phyloP scores from a whole-genome alignment of 2,329 filamentous ascomycete species.

The Venturia asperata region DNA sequence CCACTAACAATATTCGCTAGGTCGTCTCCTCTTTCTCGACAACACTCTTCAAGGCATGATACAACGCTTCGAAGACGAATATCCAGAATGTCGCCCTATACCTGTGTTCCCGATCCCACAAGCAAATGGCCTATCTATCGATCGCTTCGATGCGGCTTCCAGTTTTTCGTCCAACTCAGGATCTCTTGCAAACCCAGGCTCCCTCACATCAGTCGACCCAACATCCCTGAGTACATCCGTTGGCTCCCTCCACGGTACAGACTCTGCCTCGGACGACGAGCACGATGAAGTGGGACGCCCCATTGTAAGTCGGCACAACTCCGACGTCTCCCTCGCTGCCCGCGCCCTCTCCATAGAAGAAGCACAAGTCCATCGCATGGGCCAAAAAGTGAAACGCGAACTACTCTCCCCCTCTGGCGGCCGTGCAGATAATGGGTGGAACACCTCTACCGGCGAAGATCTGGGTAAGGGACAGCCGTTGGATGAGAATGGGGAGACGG shows the following conservation, averaged over 20 bases:
- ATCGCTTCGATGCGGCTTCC: constrained; percentile 12
- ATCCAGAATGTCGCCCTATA: constrained; percentile 69
- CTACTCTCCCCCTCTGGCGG: constrained; percentile 42
- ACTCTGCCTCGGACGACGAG: constrained; percentile 26
- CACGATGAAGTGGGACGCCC: background rate
- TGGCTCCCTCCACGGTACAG: constrained; percentile 23
- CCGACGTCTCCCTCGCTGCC: constrained; percentile 60
- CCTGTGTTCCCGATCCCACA: constrained; percentile 23
- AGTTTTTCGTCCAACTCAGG: background rate
- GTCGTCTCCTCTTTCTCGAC: constrained; percentile 77
- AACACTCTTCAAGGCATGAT: constrained; percentile 86
- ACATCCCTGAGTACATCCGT: constrained; percentile 13
- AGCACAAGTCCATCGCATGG: constrained; percentile 61
- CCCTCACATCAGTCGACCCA: constrained; percentile 1
- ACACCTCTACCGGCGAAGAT: constrained; percentile 24
- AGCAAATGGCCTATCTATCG: background rate
- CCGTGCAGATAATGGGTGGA: constrained; percentile 19
- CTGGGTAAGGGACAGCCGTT: constrained; percentile 31
- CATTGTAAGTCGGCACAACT: constrained; percentile 48
- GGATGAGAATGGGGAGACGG: constrained; percentile 33
- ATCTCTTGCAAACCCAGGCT: background rate
- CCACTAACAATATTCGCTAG: constrained; percentile 35
- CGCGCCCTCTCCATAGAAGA: constrained; percentile 61
- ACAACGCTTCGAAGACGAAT: constrained; percentile 91
- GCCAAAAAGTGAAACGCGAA: constrained; percentile 58